These are phyloP conservation scores for Pochonia chlamydosporia DNA, from an alignment of 2,329 filamentous ascomycete genomes.

Conservation along the genomic window DNA sequence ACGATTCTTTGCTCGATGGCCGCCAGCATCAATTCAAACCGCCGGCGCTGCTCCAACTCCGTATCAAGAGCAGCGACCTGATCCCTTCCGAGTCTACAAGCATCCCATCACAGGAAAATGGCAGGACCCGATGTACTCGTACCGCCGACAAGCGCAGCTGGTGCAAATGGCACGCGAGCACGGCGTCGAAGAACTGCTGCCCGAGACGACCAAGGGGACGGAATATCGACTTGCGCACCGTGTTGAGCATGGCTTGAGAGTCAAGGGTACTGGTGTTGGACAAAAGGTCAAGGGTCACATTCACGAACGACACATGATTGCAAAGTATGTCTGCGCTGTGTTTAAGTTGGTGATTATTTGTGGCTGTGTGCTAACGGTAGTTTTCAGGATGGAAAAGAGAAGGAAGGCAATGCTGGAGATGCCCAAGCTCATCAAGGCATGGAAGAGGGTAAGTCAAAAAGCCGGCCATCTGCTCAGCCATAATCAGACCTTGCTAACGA, in stretches of 20 bases:
- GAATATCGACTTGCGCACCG: constrained; percentile 64
- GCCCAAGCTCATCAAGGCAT: constrained; percentile 84
- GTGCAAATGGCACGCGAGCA: constrained; percentile 77
- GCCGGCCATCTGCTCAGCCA: not conserved
- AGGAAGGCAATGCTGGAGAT: constrained; percentile 91
- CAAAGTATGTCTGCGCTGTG: constrained; percentile 46
- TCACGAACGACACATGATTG: constrained; percentile 81
- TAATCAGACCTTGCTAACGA: too few relatives aligned
- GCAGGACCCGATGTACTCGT: constrained; percentile 76
- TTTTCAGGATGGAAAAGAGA: constrained; percentile 70
- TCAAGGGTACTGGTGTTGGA: constrained; percentile 90
- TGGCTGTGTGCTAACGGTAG: constrained; percentile 7
- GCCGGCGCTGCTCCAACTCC: constrained; percentile 36
- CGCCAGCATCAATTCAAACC: constrained; percentile 59
- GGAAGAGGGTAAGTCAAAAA: constrained; percentile 73
- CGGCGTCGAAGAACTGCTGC: constrained; percentile 76
- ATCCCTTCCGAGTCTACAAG: constrained; percentile 78
- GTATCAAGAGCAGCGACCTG: constrained; percentile 54
- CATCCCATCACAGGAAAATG: constrained; percentile 75
- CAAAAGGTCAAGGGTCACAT: constrained; percentile 92
- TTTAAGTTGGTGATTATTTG: not conserved
- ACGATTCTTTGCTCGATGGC: constrained; percentile 86
- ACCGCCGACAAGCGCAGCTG: constrained; percentile 84
- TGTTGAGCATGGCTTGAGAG: constrained; percentile 72
- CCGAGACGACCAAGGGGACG: constrained; percentile 69